A percentile compares a stretch with the other conserved stretches of the same genome.
phyloP scores from a whole-genome alignment of 352 stramenopile genomes.

The Phytopythium sindhum region DNA sequence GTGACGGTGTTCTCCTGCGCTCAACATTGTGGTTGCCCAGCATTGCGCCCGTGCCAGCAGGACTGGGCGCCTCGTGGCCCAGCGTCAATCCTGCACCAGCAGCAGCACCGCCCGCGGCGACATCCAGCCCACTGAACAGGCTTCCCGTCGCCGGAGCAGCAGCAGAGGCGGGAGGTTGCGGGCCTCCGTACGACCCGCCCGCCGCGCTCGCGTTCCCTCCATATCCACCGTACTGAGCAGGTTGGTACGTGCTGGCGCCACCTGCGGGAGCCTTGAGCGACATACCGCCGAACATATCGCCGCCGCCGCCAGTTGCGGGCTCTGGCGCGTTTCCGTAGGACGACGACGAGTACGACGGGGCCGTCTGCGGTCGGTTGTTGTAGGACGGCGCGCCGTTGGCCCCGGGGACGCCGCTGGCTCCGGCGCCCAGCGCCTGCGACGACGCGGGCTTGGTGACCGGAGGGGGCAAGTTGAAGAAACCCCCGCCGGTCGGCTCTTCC shows the following conservation, averaged over 20 bases:
- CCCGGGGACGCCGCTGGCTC: slow-evolving; percentile 1
- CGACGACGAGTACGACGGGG: slow-evolving; percentile 6
- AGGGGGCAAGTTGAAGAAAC: slow-evolving; percentile 86
- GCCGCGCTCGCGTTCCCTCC: slow-evolving; percentile 5
- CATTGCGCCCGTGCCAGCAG: slow-evolving; percentile 3
- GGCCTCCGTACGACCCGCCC: slow-evolving; percentile 3
- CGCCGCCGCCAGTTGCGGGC: slow-evolving; percentile 9
- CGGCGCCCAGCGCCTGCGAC: slow-evolving; percentile 1
- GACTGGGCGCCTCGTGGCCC: slow-evolving; percentile 16
- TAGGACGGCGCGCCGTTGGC: slow-evolving; percentile 1
- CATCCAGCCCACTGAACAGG: slow-evolving; percentile 50
- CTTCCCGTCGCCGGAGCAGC: slow-evolving; percentile 14
- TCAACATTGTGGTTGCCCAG: slow-evolving; percentile 22
- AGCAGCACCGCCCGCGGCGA: slow-evolving; percentile 21
- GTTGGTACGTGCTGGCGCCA: slow-evolving; percentile 17
- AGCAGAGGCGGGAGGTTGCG: slow-evolving; percentile 1
- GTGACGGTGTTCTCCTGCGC: slow-evolving; percentile 33
- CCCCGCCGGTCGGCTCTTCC: slow-evolving; percentile 48
- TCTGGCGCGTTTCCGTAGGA: slow-evolving; percentile 19
- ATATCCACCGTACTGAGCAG: slow-evolving; percentile 33
- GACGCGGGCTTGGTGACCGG: slow-evolving; percentile 40
- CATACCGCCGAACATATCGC: slow-evolving; percentile 82
- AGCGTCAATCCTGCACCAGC: slow-evolving; percentile 9
- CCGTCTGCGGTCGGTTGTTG: slow-evolving; percentile 4
- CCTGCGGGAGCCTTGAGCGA: slow-evolving; percentile 38